These are phyloP conservation scores for Bombardia bombarda DNA, from an alignment of 495 filamentous ascomycete species.

Conservation along the genomic window DNA sequence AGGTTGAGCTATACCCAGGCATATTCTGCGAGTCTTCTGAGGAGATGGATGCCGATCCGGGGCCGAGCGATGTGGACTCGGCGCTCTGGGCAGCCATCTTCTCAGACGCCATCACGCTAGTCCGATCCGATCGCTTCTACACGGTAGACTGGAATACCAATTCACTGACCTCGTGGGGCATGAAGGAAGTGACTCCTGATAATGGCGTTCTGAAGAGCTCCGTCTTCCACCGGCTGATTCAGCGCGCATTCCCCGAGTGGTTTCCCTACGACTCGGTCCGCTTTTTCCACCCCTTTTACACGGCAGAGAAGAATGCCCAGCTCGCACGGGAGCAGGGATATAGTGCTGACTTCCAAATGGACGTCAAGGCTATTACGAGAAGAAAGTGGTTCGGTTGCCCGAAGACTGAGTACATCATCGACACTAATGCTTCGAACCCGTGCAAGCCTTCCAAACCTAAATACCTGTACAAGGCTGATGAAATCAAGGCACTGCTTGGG, in stretches of 20 bases:
- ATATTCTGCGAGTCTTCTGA: conserved; percentile 52
- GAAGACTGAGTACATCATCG: too few relatives aligned
- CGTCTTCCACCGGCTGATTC: conserved; percentile 65
- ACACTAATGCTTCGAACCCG: too few relatives aligned
- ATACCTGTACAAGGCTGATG: too few relatives aligned
- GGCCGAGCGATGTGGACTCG: conserved; percentile 46
- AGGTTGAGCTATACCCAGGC: conserved; percentile 37
- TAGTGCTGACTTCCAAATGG: conserved; percentile 49
- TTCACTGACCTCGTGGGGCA: conserved; percentile 70
- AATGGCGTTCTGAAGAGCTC: conserved; percentile 60
- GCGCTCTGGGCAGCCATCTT: conserved; percentile 68
- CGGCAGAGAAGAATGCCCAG: conserved; percentile 47
- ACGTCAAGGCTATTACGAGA: conserved; percentile 21
- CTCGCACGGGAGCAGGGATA: conserved; percentile 58
- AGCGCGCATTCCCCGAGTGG: conserved; percentile 61
- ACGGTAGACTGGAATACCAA: conserved; percentile 59
- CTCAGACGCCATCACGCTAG: conserved; percentile 69
- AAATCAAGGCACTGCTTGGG: too few relatives aligned
- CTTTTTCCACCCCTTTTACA: conserved; percentile 59
- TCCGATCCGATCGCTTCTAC: conserved; percentile 76
- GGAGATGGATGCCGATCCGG: conserved; percentile 4
- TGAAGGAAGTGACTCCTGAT: conserved; percentile 63
- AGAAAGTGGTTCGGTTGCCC: neutral
- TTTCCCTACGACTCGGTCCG: conserved; percentile 68
- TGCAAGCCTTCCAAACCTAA: too few relatives aligned